A percentile compares a stretch with the other conserved stretches of the same genome.
phyloP scores from a whole-genome alignment of 2,329 filamentous ascomycete species.

The Cladorrhinum sp. region DNA sequence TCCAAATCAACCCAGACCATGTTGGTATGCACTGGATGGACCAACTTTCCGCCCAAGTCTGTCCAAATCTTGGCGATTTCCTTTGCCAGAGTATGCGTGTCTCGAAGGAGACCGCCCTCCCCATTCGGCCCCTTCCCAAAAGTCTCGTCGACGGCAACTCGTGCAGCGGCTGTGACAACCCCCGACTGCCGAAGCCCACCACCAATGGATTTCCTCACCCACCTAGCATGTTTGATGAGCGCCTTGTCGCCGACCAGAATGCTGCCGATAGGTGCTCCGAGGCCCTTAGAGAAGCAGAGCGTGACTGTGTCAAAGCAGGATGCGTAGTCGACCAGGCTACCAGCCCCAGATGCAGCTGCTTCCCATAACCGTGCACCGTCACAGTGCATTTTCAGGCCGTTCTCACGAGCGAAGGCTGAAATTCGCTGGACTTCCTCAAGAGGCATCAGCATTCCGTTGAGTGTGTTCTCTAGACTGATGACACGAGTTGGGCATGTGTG shows the following conservation, averaged over 20 bases:
- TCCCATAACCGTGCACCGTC: conserved; percentile 54
- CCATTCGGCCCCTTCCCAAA: conserved; percentile 59
- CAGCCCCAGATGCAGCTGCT: conserved; percentile 42
- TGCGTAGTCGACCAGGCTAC: conserved; percentile 41
- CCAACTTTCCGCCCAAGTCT: conserved; percentile 63
- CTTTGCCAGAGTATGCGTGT: conserved; percentile 61
- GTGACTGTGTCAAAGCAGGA: conserved; percentile 57
- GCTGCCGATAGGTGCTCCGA: conserved; percentile 52
- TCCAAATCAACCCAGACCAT: conserved; percentile 84
- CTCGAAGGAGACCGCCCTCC: conserved; percentile 58
- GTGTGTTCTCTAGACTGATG: conserved; percentile 82
- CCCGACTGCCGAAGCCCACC: conserved; percentile 76
- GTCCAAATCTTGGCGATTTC: conserved; percentile 63
- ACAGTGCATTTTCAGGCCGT: conserved; percentile 46
- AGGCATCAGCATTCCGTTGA: conserved; percentile 76
- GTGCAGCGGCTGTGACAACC: conserved; percentile 70
- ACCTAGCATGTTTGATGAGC: conserved; percentile 65
- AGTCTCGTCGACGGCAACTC: conserved; percentile 75
- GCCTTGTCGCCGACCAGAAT: conserved; percentile 43
- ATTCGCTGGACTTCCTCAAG: conserved; percentile 69
- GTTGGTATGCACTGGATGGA: conserved; percentile 77
- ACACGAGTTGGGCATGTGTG: conserved; percentile 77
- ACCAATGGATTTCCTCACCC: conserved; percentile 76
- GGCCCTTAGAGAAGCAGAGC: conserved; percentile 52
- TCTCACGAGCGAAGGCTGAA: conserved; percentile 60